Base-by-base conservation (phyloP, 345 rosid species). In the Ricinus communis region DNA sequence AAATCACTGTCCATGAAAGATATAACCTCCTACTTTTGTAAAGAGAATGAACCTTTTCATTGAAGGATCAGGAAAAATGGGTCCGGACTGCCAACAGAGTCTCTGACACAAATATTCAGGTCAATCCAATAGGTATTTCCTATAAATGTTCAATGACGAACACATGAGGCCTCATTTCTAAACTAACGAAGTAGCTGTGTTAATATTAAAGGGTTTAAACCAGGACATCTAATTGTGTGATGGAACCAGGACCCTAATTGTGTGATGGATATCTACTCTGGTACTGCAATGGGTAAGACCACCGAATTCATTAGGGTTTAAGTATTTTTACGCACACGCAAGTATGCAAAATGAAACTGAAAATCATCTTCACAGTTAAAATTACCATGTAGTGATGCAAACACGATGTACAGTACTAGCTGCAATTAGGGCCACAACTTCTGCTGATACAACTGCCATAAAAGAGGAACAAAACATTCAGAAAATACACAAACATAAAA, bases 361-460 rank as follows among this genome's bases (percentile, higher is more conserved):
- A 65, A 59, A 14, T 15, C 5, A 38, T 36, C 24, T 38, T 45
- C 36, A 65, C 41, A 60, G 2, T 45, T 49, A 65, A 65, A 56
- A 83, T 82, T 85, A 89, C 96, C 96, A 90, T 70, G 93, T 86
- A 50, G 98, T 87, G 68, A 93, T 90, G 80, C 95, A 87, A 77
- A 93, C 93, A 28, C 87, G 79, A 70, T 85, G 93, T 62, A 90
- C 93, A 16, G 93, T 93, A 83, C 89, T 56, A 62, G 98, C 89
- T 22, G 89, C 90, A 25, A 88, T 83, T 22, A 93, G 82, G 71
- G 95, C 88, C 71, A 90, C 77, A 21, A 61, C 85, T 80, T 90
- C 93, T 1, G 95, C 95, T 43, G 85, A 55, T 54, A 86, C 65
- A 66, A 93, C 96, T 93, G 88, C 82, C 77, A 76, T 57, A 68